phyloP scores from a whole-genome alignment of 805 yeast genomes.

The Sugiyamaella mastotermitis region DNA sequence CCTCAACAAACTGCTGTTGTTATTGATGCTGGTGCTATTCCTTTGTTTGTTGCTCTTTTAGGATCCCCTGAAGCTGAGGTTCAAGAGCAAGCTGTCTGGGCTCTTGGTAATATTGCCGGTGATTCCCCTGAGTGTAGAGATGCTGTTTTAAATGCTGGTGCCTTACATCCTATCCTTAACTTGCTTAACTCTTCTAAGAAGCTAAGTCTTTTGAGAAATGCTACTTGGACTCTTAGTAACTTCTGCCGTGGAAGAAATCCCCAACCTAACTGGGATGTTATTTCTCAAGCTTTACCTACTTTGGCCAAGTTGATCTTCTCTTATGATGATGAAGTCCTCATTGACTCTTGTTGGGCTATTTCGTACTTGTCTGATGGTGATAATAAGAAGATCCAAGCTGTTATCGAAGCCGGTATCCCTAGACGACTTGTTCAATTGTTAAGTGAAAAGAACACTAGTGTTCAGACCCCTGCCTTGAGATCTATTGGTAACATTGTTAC shows the following conservation, averaged over 20 bases:
- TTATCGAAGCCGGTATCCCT: conserved; percentile 93
- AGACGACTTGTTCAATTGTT: conserved; percentile 87
- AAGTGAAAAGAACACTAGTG: conserved; percentile 73
- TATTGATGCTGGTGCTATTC: conserved; percentile 91
- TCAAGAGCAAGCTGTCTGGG: conserved; percentile 99
- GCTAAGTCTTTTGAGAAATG: conserved; percentile 81
- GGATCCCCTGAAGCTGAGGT: conserved; percentile 82
- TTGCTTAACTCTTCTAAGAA: conserved; percentile 77
- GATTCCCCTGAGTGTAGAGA: conserved; percentile 90
- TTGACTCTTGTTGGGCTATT: conserved; percentile 99
- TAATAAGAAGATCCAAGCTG: conserved; percentile 90
- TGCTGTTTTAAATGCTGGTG: conserved; percentile 75
- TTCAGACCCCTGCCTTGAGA: conserved; percentile 95
- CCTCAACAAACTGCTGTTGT: conserved; percentile 86
- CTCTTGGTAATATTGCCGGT: conserved; percentile 98
- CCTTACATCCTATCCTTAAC: conserved; percentile 80
- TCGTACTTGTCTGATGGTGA: conserved; percentile 93
- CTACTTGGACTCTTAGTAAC: conserved; percentile 96
- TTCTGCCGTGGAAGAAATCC: conserved; percentile 95
- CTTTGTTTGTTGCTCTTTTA: conserved; percentile 76
- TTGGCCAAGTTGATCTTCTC: conserved; percentile 87
- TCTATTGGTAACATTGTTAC: conserved; percentile 98
- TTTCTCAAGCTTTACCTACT: conserved; percentile 83
- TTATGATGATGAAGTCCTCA: conserved; percentile 84
- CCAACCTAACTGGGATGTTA: conserved; percentile 90